Evolutionary conservation across 768 basidiomycete genomes (phyloP), one percentile per base, ranked within the genome.

Genomic region (Pholiota microspora): DNA sequence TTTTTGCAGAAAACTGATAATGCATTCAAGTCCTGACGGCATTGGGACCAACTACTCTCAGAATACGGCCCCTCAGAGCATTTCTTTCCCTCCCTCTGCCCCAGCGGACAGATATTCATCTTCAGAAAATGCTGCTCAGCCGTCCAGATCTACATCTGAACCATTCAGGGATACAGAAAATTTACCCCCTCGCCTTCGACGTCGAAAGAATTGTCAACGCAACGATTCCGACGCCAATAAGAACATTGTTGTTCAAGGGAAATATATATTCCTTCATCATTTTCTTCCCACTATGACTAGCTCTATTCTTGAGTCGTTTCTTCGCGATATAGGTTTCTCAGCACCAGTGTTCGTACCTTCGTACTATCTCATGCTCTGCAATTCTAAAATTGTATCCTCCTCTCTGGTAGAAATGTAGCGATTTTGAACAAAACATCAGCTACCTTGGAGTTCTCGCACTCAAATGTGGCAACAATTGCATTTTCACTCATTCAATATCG

Each of bases 401-500:
- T 23, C 16, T 10, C 7, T 42, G 10, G 13, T 34, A 53, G 56
- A 45, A 46, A 38, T 28, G 13, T 55, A n/a, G 38, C 24, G 4
- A 28, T 40, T 32, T 10, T 34, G 32, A 45, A 53, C 16, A 36
- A 56, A 32, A n/a, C 35, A 25, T 44, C 36, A 18, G 32, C 45
- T 21, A 50, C 31, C 21, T 24, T 60, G 36, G 45, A 60, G 38
- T 56, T 60, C 18, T 54, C 49, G 40, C 55, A 57, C 27, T 53
- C 55, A 8, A 53, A 57, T 28, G 38, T 60, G 32, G 59, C 59
- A 16, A 50, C 45, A 4, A 56, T 49, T 28, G 59, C 59, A n/a
- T 60, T 51, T 49, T 54, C 59, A 12, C 52, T 60, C 24, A 25
- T 60, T 35, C 44, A 46, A 38, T 44, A 51, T 16, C 47, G 53